These are phyloP conservation scores for Ajuga chamaepitys DNA, from an alignment of 257 asterid species.

Conservation along the genomic window DNA sequence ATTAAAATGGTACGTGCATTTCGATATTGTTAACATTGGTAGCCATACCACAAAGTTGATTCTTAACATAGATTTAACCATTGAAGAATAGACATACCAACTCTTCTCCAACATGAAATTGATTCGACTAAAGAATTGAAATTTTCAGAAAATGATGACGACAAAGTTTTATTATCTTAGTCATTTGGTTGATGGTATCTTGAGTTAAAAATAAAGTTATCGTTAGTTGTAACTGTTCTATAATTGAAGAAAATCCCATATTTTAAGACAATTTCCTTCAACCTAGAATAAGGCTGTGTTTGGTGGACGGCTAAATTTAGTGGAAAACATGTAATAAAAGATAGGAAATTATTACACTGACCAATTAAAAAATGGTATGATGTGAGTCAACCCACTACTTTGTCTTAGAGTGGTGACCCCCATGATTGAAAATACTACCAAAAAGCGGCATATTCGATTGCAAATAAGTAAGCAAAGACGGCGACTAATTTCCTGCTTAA, in stretches of 20 bases:
- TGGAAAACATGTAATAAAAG: constrained; percentile 10
- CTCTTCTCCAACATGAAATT: too few relatives aligned
- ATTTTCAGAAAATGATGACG: too few relatives aligned
- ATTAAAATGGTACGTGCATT: too few relatives aligned
- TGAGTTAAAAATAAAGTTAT: not conserved
- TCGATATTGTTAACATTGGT: too few relatives aligned
- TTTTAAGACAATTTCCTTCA: not conserved
- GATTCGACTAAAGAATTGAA: too few relatives aligned
- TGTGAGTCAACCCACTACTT: constrained; percentile 6
- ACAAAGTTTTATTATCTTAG: not conserved
- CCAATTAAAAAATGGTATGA: not conserved
- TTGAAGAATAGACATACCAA: too few relatives aligned
- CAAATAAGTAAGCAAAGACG: constrained; percentile 23
- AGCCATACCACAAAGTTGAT: too few relatives aligned
- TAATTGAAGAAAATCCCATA: constrained; percentile 25
- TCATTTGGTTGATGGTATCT: not conserved
- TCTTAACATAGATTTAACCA: too few relatives aligned
- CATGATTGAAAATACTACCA: too few relatives aligned
- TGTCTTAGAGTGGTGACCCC: constrained; percentile 25
- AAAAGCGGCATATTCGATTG: constrained; percentile 5
- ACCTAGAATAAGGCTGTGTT: constrained; percentile 1
- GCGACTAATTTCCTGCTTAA: not conserved
- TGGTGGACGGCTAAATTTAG: constrained; percentile 21
- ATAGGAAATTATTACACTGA: not conserved
- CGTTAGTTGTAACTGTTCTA: constrained; percentile 30